These are phyloP conservation scores for Saussurea involucrata DNA, from an alignment of 129 eudicot genomes.

Conservation along the genomic window DNA sequence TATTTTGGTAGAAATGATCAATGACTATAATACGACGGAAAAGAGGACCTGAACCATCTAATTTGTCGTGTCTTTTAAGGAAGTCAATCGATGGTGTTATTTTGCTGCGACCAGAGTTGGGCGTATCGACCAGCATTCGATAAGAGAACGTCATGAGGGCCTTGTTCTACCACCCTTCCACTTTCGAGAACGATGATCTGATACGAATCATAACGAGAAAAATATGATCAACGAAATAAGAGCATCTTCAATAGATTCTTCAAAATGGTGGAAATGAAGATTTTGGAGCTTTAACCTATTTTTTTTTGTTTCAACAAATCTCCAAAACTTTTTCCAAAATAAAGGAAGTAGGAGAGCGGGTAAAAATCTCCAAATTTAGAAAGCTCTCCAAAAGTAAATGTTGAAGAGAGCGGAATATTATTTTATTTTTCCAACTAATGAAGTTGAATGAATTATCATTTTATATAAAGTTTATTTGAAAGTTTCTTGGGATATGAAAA, in stretches of 20 bases:
- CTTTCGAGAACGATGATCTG: slow-evolving; percentile 88
- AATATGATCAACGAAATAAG: neutral
- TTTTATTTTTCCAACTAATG: too few species aligned
- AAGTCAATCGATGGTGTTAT: slow-evolving; percentile 57
- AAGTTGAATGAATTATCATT: too few species aligned
- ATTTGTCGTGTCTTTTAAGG: neutral
- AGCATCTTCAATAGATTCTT: neutral
- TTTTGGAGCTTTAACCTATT: too few species aligned
- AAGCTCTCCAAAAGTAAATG: too few species aligned
- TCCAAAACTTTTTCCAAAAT: neutral
- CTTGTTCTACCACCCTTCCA: slow-evolving; percentile 95
- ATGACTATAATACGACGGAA: slow-evolving; percentile 6
- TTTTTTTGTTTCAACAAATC: too few species aligned
- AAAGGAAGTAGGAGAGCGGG: neutral
- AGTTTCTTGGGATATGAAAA: too few species aligned
- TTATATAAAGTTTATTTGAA: neutral
- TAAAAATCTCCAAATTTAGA: neutral
- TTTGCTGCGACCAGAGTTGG: slow-evolving; percentile 95
- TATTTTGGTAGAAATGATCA: slow-evolving; percentile 6
- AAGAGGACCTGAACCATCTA: neutral
- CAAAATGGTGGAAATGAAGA: too few species aligned
- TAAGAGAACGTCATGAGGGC: slow-evolving; percentile 81
- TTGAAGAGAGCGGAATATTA: too few species aligned
- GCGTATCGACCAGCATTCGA: slow-evolving; percentile 82
- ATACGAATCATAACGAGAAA: neutral